These are phyloP conservation scores for Leptographium flavum DNA, from an alignment of 2,329 filamentous ascomycete genomes.

Conservation along the genomic window DNA sequence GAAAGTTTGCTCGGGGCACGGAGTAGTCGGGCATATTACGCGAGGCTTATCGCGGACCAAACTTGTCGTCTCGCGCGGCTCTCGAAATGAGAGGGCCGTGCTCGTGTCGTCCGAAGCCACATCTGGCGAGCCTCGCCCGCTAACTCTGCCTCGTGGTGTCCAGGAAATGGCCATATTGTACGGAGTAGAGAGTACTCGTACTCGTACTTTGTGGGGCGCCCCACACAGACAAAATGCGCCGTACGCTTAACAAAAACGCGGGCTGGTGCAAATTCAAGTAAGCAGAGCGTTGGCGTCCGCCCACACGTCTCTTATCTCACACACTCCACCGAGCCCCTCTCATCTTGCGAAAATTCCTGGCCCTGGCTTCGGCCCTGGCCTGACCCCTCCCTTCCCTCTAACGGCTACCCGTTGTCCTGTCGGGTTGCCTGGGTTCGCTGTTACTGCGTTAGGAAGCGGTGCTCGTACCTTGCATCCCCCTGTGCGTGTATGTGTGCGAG, in stretches of 20 bases:
- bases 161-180: too few species aligned
- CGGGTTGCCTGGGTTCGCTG: not conserved
- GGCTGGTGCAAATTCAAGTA: too few species aligned
- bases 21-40: too few species aligned
- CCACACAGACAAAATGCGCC: not conserved
- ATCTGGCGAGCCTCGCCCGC: too few species aligned
- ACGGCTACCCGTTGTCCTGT: constrained; percentile 1
- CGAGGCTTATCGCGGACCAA: not conserved
- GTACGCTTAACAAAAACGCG: not conserved
- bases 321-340: constrained; percentile 1
- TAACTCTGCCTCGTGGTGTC: too few species aligned
- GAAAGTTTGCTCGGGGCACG: too few species aligned
- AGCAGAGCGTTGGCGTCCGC: not conserved
- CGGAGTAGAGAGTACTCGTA: not conserved
- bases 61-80: not conserved
- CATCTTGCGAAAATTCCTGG: constrained; percentile 1
- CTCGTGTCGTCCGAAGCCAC: too few species aligned
- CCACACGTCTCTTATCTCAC: not conserved
- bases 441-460: not conserved
- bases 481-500: too few species aligned
- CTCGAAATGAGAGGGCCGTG: not conserved
- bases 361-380: not conserved
- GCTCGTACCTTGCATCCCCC: not conserved
- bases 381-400: not conserved
- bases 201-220: not conserved